phyloP scores from a whole-genome alignment of 805 yeast species.

The Blastobotrys robertii region DNA sequence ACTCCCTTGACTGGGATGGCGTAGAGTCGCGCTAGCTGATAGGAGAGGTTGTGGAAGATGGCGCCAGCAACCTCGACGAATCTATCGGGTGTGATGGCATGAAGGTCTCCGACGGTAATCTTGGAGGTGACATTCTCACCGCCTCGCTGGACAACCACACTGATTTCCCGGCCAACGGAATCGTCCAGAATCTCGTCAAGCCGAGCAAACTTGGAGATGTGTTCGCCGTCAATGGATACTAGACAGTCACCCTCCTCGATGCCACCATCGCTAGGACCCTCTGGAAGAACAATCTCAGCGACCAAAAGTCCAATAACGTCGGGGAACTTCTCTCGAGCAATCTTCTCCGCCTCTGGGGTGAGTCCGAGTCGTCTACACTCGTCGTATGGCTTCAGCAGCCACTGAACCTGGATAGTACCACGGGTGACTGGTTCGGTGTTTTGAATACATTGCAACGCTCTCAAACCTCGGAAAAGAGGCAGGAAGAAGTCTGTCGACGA shows the following conservation, averaged over 20 bases:
- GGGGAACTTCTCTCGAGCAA: conserved; percentile 62
- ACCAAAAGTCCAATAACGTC: conserved; percentile 70
- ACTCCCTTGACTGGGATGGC: conserved; percentile 83
- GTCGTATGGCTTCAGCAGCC: conserved; percentile 80
- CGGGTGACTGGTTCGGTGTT: conserved; percentile 51
- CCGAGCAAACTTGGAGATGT: conserved; percentile 59
- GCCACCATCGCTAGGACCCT: conserved; percentile 69
- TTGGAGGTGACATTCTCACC: conserved; percentile 45
- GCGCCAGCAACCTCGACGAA: conserved; percentile 82
- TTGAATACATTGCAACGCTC: conserved; percentile 75
- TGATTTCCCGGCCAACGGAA: conserved; percentile 49
- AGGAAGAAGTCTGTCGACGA: conserved; percentile 90
- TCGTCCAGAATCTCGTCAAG: conserved; percentile 79
- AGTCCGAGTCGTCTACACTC: conserved; percentile 85
- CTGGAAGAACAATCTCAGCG: conserved; percentile 70
- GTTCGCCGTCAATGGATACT: conserved; percentile 56
- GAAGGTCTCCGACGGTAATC: conserved; percentile 64
- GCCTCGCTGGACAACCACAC: conserved; percentile 60
- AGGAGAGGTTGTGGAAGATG: conserved; percentile 72
- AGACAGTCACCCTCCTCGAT: conserved; percentile 82
- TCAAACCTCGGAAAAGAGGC: conserved; percentile 71
- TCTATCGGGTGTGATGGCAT: conserved; percentile 71
- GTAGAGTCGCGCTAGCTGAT: conserved; percentile 79
- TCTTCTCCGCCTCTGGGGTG: conserved; percentile 59
- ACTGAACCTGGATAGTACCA: conserved; percentile 88